A percentile compares a stretch with the other conserved stretches of the same genome.
These are phyloP conservation scores for Mycena latifolia DNA, from an alignment of 768 basidiomycete genomes.

Conservation along the genomic window DNA sequence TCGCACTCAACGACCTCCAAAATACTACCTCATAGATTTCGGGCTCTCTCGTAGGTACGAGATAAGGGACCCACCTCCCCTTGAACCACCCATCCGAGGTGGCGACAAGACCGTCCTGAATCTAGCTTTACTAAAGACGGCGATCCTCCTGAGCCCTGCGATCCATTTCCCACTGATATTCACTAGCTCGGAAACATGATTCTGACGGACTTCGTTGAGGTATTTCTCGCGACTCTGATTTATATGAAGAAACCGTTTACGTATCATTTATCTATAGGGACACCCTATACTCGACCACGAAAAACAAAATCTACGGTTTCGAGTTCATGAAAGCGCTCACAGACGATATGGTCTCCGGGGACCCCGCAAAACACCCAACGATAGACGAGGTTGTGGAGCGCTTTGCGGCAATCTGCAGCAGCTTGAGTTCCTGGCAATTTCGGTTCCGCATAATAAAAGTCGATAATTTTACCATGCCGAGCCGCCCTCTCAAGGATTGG, in stretches of 20 bases:
- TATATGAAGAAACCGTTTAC: too few relatives aligned
- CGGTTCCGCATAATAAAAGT: background rate
- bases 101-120: constrained; percentile 39
- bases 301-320: background rate
- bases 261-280: too few relatives aligned
- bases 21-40: constrained; percentile 55
- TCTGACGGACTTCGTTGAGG: background rate
- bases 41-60: constrained; percentile 46
- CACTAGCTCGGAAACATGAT: constrained; percentile 3
- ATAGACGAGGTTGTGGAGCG: background rate
- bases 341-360: background rate
- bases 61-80: constrained; percentile 39
- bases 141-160: background rate
- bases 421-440: background rate
- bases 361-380: background rate
- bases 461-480: background rate
- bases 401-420: background rate
- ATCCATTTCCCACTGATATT: constrained; percentile 3
- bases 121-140: background rate
- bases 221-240: background rate
- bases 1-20: constrained; percentile 45
- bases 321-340: background rate
- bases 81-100: constrained; percentile 47
- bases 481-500: background rate
- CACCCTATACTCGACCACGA: too few relatives aligned